Evolutionary conservation across 164 flowering plant species (phyloP).

Genomic region (Dillenia turbinata): DNA sequence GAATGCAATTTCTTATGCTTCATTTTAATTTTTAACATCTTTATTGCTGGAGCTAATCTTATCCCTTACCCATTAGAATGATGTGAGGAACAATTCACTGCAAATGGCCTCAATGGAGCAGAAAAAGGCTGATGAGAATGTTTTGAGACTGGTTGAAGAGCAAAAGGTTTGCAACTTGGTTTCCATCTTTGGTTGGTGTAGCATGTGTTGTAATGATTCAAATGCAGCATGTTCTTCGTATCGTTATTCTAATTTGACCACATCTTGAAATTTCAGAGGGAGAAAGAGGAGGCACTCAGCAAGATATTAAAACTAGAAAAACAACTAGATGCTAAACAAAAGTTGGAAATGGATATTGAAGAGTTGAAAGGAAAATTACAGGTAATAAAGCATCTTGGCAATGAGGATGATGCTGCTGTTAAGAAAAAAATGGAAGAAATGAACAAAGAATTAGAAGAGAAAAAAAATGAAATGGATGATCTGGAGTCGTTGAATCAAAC

Average conservation of each 20-base stretch:
- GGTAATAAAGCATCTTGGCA: constrained; percentile 59
- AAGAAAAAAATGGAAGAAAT: constrained; percentile 43
- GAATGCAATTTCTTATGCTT: no score
- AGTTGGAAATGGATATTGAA: constrained; percentile 59
- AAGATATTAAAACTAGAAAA: constrained; percentile 46
- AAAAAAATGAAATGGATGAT: constrained; percentile 25
- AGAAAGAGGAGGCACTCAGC: constrained; percentile 48
- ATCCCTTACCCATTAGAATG: constrained; percentile 32
- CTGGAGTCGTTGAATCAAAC: constrained; percentile 27
- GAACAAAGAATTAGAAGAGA: constrained; percentile 35
- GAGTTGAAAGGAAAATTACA: constrained; percentile 59
- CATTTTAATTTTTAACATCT: no score
- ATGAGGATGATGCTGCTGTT: constrained; percentile 46
- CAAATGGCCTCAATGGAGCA: constrained; percentile 56
- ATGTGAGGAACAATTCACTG: constrained; percentile 36
- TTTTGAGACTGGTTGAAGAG: constrained; percentile 52
- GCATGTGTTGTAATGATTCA: background rate
- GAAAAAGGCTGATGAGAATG: constrained; percentile 59
- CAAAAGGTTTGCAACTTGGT: constrained; percentile 41
- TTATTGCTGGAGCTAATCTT: constrained; percentile 3
- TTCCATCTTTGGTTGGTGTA: background rate
- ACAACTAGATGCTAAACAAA: constrained; percentile 58
- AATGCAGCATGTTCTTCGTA: background rate
- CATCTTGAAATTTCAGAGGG: constrained; percentile 37
- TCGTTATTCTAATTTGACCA: constrained; percentile 5